Conservation (phyloP, 768 basidiomycete genomes). For the Lentinula boryana region DNA sequence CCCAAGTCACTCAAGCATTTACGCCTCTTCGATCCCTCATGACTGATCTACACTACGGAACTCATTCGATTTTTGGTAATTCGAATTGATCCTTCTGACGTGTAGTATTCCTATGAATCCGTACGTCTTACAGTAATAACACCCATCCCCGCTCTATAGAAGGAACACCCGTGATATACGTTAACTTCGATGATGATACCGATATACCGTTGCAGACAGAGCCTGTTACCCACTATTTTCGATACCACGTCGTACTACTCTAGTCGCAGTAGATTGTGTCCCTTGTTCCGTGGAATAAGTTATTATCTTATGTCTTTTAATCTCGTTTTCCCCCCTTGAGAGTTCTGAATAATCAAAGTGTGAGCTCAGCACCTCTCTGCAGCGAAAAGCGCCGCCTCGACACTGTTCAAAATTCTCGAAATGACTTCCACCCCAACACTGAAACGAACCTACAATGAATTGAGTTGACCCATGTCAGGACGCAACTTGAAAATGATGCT, state of each 20-base stretch:
- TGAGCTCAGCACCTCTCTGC: conserved; percentile 41
- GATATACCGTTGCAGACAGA: background rate
- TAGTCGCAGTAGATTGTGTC: conserved; percentile 1
- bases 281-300: conserved; percentile 1
- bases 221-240: background rate
- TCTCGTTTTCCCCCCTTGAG: background rate
- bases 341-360: background rate
- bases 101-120: background rate
- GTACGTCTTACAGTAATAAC: background rate
- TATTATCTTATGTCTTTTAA: background rate
- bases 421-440: conserved; percentile 87
- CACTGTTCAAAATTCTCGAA: conserved; percentile 47
- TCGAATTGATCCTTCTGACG: background rate
- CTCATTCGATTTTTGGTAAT: background rate
- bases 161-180: background rate
- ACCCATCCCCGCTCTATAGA: background rate
- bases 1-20: background rate
- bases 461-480: background rate
- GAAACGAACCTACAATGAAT: background rate
- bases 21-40: background rate
- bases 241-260: background rate
- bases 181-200: background rate
- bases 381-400: conserved; percentile 61
- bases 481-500: conserved; percentile 35
- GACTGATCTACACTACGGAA: background rate